phyloP scores from a whole-genome alignment of 495 filamentous ascomycete species.

The Daldinia bambusicola region DNA sequence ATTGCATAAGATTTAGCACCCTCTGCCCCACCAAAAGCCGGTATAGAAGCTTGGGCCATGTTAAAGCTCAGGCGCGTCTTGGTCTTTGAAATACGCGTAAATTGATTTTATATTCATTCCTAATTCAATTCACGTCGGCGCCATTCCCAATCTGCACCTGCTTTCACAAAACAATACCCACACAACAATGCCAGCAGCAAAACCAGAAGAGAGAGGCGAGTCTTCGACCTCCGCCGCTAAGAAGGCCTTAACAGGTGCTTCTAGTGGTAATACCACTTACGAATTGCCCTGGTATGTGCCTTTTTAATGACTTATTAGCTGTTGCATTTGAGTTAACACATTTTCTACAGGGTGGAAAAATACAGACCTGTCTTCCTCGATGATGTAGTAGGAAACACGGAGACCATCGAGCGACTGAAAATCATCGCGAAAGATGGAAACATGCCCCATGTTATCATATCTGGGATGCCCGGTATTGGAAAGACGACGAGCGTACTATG shows the following conservation, averaged over 20 bases:
- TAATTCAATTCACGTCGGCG: background rate
- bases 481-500: conserved; percentile 98
- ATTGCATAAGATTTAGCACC: background rate
- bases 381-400: conserved; percentile 96
- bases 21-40: conserved; percentile 2
- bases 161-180: conserved; percentile 11
- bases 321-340: conserved; percentile 29
- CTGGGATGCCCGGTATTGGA: conserved; percentile 98
- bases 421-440: conserved; percentile 99
- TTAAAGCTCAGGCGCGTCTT: conserved; percentile 37
- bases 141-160: background rate
- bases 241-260: conserved; percentile 71
- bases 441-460: conserved; percentile 99
- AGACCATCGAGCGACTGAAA: conserved; percentile 96
- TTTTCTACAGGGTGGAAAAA: conserved; percentile 86
- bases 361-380: conserved; percentile 94
- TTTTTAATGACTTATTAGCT: conserved; percentile 9
- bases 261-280: conserved; percentile 72
- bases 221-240: conserved; percentile 80
- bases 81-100: conserved; percentile 35
- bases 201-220: conserved; percentile 65
- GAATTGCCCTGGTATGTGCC: conserved; percentile 87
- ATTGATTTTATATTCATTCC: background rate
- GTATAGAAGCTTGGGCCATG: background rate
- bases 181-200: conserved; percentile 53